Evolutionary conservation across 2,329 filamentous ascomycete genomes (phyloP).

Genomic region (Magnaporthiopsis rhizophila): DNA sequence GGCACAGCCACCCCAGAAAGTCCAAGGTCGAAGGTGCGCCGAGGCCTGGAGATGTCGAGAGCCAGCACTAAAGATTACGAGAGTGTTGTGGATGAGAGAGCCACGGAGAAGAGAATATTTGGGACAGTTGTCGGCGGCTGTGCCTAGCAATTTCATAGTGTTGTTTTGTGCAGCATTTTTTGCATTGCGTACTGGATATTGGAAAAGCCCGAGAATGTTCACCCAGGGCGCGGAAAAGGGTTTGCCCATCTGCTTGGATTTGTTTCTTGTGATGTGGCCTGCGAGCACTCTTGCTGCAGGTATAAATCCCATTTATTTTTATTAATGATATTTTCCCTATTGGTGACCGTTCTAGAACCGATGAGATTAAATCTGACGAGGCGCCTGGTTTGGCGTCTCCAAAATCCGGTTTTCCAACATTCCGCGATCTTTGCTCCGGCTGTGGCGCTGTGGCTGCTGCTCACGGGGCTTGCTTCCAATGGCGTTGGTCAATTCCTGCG

Average conservation of each 20-base stretch:
- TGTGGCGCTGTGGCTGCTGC: not conserved
- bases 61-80: not conserved
- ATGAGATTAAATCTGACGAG: too few species aligned
- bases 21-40: not conserved
- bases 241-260: too few species aligned
- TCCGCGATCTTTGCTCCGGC: not conserved
- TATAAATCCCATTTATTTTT: too few species aligned
- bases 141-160: not conserved
- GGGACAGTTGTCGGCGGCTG: not conserved
- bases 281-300: too few species aligned
- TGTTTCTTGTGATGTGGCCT: too few species aligned
- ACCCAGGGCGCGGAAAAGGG: too few species aligned
- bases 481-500: not conserved
- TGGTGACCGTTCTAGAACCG: too few species aligned
- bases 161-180: not conserved
- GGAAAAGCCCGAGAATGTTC: not conserved
- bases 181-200: not conserved
- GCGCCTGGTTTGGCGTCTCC: too few species aligned
- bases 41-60: conserved; percentile 1
- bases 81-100: not conserved
- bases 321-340: too few species aligned
- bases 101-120: too few species aligned
- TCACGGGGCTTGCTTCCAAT: not conserved
- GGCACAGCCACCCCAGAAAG: not conserved
- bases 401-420: not conserved